Conservation (phyloP, 2,329 filamentous ascomycete genomes). For the Colletotrichum neosansevieriae region DNA sequence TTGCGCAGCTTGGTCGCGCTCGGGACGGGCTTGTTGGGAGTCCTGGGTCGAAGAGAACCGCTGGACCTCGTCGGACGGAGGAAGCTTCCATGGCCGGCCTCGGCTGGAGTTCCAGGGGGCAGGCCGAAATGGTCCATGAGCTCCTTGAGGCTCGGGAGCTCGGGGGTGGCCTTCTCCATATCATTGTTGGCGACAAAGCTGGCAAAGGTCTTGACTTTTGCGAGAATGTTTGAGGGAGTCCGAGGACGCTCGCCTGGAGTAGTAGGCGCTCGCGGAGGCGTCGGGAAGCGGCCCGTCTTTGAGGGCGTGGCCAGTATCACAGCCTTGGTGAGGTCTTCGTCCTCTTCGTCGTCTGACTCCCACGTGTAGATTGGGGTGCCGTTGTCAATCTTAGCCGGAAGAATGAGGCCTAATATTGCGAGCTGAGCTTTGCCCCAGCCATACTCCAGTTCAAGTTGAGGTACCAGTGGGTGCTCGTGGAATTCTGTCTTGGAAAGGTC, state of each 20-base stretch:
- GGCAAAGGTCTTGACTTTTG: conserved; percentile 39
- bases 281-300: neutral
- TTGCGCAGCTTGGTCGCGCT: conserved; percentile 34
- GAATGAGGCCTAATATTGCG: conserved; percentile 34
- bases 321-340: conserved; percentile 8
- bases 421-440: conserved; percentile 29
- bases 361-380: conserved; percentile 30
- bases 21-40: conserved; percentile 6
- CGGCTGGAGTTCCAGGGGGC: conserved; percentile 12
- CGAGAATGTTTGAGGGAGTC: conserved; percentile 31
- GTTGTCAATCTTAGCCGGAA: conserved; percentile 32
- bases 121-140: conserved; percentile 33
- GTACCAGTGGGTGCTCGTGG: conserved; percentile 52
- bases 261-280: neutral
- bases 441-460: conserved; percentile 36
- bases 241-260: conserved; percentile 1
- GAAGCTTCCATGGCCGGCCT: conserved; percentile 10
- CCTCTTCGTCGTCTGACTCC: conserved; percentile 38
- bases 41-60: conserved; percentile 27
- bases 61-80: conserved; percentile 33
- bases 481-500: conserved; percentile 52
- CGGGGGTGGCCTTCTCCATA: conserved; percentile 24
- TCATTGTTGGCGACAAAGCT: conserved; percentile 20
- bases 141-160: conserved; percentile 30
- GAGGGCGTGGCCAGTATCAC: neutral